These are phyloP conservation scores for Annona squamosa DNA, from an alignment of 164 flowering plant genomes.

Conservation along the genomic window DNA sequence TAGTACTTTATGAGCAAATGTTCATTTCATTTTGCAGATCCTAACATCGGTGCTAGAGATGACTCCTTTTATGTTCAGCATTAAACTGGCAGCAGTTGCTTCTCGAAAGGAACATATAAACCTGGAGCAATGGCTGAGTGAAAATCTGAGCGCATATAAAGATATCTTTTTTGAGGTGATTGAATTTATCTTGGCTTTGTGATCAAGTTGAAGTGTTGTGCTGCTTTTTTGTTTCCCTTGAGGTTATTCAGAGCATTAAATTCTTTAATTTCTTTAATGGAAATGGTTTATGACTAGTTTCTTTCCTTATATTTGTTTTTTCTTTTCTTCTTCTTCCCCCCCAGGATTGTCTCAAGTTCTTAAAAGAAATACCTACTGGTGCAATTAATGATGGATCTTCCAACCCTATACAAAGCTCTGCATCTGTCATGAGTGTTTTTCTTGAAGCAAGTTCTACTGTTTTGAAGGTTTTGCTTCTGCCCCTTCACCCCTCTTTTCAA, in stretches of 20 bases:
- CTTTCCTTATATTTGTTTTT: too few species aligned
- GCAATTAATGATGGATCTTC: constrained; percentile 39
- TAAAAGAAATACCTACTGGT: constrained; percentile 52
- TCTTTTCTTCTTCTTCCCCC: constrained; percentile 4
- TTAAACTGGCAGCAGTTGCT: constrained; percentile 70
- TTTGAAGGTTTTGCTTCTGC: constrained; percentile 46
- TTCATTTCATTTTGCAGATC: constrained; percentile 38
- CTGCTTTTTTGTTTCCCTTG: not conserved
- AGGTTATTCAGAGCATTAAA: not conserved
- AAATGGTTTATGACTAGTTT: not conserved
- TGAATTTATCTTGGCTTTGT: not conserved
- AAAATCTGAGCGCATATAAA: constrained; percentile 39
- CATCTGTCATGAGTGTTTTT: constrained; percentile 38
- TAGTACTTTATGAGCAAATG: not conserved
- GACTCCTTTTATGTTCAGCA: constrained; percentile 51
- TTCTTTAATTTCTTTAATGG: constrained; percentile 1
- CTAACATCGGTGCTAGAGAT: constrained; percentile 53
- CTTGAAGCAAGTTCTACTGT: constrained; percentile 47
- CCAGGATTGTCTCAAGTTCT: constrained; percentile 80
- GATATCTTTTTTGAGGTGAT: constrained; percentile 76
- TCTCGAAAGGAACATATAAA: constrained; percentile 53
- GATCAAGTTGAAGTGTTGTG: not conserved
- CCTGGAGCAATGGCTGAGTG: constrained; percentile 74
- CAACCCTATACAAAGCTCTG: constrained; percentile 45
- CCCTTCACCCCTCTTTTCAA: not conserved